Evolutionary conservation across 2,329 filamentous ascomycete species (phyloP), one percentile per base, ranked within the genome.

Genomic region (Diaporthe vaccinii): DNA sequence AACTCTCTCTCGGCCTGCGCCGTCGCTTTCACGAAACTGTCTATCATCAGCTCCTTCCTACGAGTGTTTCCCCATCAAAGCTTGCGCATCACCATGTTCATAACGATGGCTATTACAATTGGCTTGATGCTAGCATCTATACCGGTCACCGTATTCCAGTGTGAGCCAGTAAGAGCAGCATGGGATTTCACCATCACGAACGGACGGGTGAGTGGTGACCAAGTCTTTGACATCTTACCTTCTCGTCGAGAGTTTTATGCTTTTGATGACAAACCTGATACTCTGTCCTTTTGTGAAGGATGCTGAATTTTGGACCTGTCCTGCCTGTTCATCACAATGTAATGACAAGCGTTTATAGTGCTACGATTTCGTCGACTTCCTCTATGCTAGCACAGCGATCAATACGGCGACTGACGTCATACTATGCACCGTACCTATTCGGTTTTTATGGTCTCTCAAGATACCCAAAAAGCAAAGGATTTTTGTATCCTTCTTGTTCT

Each of bases 111-210:
- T 22, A 68, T 68, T 7, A 68, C 62, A n/a, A 68, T 68, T 12
- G 62, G 44, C 2, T 44, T 68, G 44, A 36, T 68, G 62, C 44
- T 68, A 10, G 46, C 46, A 12, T 68, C 62, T 17, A 25, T 68
- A 39, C 46, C 46, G 22, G 46, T 68, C 2, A 68, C 62, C n/a
- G 22, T 68, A n/a, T 68, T 68, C 14, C 62, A 68, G 39, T 68
- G 62, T 39, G 31, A 15, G 22, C 62, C 62, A 53, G 9, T 68
- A 22, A 36, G 31, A 36, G 62, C 62, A 10, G 44, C 62, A 53
- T 68, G 62, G 62, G 62, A 68, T 20, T 68, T 68, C 31, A 68
- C 62, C 12, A 51, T 68, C 15, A 51, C 62, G 12, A 49, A 51
- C 28, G 31, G 62, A 25, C 62, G 62, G 20, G 62, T 68, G 22